Evolutionary conservation across 331 rosid species (phyloP), one percentile per base, ranked within the genome.

Genomic region (Pyracantha coccinea): DNA sequence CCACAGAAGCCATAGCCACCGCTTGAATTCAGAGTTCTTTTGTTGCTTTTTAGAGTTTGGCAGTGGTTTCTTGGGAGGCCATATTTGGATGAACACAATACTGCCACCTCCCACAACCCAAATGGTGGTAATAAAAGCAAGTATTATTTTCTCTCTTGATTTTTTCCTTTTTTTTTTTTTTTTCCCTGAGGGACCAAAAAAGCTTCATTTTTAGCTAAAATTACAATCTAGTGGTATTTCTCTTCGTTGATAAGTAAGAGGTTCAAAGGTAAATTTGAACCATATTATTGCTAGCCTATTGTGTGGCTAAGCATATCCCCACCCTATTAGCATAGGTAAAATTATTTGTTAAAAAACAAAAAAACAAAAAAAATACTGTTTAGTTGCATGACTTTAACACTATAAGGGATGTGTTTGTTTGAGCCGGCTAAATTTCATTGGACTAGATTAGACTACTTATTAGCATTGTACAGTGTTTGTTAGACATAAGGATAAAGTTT

Each of bases 1-100:
- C 52, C 21, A 77, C 27, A 70, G 86, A 83, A 86, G 87, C 84
- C 79, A 86, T 84, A 70, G 85, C 72, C 73, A 75, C 55, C 17
- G 31, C 67, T 54, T 2, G n/a, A 32, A 19, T 31, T 63, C 25
- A 21, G 52, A n/a, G 25, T 24, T 33, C 41, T 24, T 63, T 33
- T 4, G 24, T 13, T 41, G 12, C 54, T 71, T 7, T 31, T 16
- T 44, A 11, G 16, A 44, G 17, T 73, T 60, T 73, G 14, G 14
- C 57, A 60, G 7, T 25, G 77, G 47, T n/a, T 44, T 61, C 47
- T 44, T 50, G 47, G 61, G 47, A 73, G 60, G 60, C 66, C 69
- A 19, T 44, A 24, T 73, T 73, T 44, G 77, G 77, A 60, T 73
- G 77, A 61, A 27, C 69, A 27, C 60, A 73, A 45, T 7, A 17